Evolutionary conservation across 2,329 filamentous ascomycete genomes (phyloP), one percentile per base, ranked within the genome.

Genomic region (Xylaria sp.): DNA sequence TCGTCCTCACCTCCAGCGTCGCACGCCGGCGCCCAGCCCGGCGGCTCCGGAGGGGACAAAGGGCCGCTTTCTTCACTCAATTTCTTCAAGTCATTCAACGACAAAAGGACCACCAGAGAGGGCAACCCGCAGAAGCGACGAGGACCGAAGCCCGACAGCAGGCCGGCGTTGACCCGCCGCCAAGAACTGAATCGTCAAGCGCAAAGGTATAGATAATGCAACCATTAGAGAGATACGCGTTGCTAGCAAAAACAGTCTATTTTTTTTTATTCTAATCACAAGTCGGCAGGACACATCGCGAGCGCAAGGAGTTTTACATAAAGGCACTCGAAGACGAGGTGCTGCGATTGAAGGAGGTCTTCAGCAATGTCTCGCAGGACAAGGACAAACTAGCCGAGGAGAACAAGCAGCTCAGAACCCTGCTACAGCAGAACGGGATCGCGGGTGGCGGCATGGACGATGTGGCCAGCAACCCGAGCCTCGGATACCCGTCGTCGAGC

Each of bases 141-240:
- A 72, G 94, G 94, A 1, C 94, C 94, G 0, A 97, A 97, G 71
- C 94, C 94, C 18, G 94, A 97, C 72, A 95, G 90, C 77, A 97
- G 96, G 70, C 94, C 94, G 17, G 93, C 94, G 41, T 76, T 96
- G 66, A 97, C 93, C 18, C 83, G 93, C 58, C 85, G 93, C 60
- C 94, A 97, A 70, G 93, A 97, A 72, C 78, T 97, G 57, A 97
- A 97, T 70, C 85, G 94, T 60, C 93, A 97, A 76, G 94, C 94
- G 24, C 94, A 97, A 74, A 88, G 92, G 92, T 95, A 84, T 64
- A 74, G 41, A 19, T 24, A 38, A 47, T 45, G 11, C 39, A 21
- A 18, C 39, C 2, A 16, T 44, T 26, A 18, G 21, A 13, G 34
- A 22, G 7, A 44, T 50, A 29, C 24, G 16, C 39, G 19, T 17